Evolutionary conservation across 1,284 basidiomycete genomes (phyloP), one percentile per base, ranked within the genome.

Genomic region (Butyriboletus regius): DNA sequence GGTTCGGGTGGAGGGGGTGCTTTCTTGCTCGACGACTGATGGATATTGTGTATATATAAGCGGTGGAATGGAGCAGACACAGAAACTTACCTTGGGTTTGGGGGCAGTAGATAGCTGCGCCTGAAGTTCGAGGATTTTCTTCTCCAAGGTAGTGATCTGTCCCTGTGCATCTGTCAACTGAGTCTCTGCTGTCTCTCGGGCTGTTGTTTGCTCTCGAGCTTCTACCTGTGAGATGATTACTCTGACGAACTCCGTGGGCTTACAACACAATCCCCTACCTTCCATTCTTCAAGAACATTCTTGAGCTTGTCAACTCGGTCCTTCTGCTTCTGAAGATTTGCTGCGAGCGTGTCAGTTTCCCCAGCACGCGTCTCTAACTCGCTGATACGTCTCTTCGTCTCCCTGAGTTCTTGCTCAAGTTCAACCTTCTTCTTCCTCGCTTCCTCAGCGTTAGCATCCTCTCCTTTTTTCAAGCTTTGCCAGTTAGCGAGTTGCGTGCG

Each of bases 401-500:
- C 74, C 46, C 71, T 69, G 13, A 80, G 68, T 49, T 78, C 68
- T 3, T 77, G 67, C 51, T 87, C 82, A 13, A 85, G 69, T 34
- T 80, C 75, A 13, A 75, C 68, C 15, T 75, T 76, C 47, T 72
- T 69, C 60, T 79, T 81, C 39, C 81, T 74, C 51, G 75, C 66
- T 4, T 69, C 64, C 48, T 82, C 83, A 9, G 75, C 70, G 42
- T 83, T 80, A 12, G 71, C 75, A 15, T 74, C 79, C 45, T 79
- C 83, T 48, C 78, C 79, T 26, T 70, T 79, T 58, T 87, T 86
- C 13, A 85, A 64, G 24, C 67, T 75, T 58, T 83, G 73, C 83
- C 82, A 86, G 58, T 83, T 79, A 43, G 78, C 75, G 12, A 87
- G 66, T 59, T 88, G 85, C 5, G 75, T 74, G 42, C 76, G 74